These are phyloP conservation scores for Hypoxylon trugodes DNA, from an alignment of 495 filamentous ascomycete species.

Conservation along the genomic window DNA sequence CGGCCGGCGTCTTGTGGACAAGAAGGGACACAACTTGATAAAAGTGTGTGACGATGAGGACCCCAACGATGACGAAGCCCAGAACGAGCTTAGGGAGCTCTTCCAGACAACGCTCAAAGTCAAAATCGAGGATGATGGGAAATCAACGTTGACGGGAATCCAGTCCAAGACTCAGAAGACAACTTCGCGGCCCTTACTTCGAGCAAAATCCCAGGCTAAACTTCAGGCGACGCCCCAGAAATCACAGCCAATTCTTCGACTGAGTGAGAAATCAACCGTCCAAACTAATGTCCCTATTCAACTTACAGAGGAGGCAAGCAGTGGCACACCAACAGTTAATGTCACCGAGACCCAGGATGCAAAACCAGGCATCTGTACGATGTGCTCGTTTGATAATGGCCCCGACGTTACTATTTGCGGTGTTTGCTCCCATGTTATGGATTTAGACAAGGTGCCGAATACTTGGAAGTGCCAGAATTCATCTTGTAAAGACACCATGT, in stretches of 20 bases:
- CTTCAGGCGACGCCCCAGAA: no score
- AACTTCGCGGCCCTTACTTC: background rate
- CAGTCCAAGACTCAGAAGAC: conserved; percentile 3
- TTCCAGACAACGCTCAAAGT: conserved; percentile 42
- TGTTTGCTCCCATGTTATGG: conserved; percentile 72
- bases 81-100: conserved; percentile 70
- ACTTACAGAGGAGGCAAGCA: conserved; percentile 5
- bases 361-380: conserved; percentile 53
- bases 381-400: conserved; percentile 71
- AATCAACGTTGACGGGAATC: background rate
- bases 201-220: no score
- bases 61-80: conserved; percentile 63
- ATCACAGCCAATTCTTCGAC: no score
- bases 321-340: conserved; percentile 12
- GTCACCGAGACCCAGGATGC: conserved; percentile 5
- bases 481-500: conserved; percentile 60
- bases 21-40: conserved; percentile 67
- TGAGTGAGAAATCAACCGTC: no score
- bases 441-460: conserved; percentile 54
- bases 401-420: conserved; percentile 60
- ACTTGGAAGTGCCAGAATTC: conserved; percentile 68
- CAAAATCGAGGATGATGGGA: conserved; percentile 11
- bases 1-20: conserved; percentile 66
- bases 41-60: conserved; percentile 78
- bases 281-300: no score